Conservation (phyloP, 805 yeast species). For the Metschnikowia cubensis region DNA sequence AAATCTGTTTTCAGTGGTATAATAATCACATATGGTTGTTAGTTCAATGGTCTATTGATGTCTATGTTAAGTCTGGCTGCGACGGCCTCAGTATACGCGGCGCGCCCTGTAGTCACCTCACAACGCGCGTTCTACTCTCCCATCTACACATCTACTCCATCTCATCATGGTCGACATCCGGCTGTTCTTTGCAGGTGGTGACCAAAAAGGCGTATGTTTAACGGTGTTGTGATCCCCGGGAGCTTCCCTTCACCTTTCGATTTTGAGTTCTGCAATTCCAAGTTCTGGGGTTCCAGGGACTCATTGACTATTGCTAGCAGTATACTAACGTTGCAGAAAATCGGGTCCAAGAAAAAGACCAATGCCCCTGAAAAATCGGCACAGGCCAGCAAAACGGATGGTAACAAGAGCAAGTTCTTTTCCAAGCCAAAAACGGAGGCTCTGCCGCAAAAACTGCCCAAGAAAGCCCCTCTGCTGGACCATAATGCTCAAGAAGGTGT, state of each 20-base stretch:
- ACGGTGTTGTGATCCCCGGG: too few species aligned
- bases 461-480: not conserved
- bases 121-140: not conserved
- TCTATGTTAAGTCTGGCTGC: not conserved
- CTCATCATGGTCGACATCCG: slow-evolving; percentile 18
- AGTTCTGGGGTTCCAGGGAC: too few species aligned
- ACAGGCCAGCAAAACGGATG: not conserved
- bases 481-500: slow-evolving; percentile 2
- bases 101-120: not conserved
- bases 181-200: slow-evolving; percentile 16
- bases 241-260: too few species aligned
- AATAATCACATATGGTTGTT: too few species aligned
- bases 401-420: not conserved
- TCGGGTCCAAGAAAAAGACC: not conserved
- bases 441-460: not conserved
- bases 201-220: not conserved
- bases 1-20: too few species aligned
- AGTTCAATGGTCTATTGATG: too few species aligned
- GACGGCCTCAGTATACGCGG: not conserved
- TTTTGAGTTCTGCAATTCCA: too few species aligned
- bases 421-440: not conserved
- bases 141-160: not conserved
- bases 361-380: not conserved
- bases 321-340: not conserved
- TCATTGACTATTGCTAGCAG: too few species aligned